Base-by-base conservation (phyloP, 2,329 filamentous ascomycete species). In the Grosmannia penicillata region DNA sequence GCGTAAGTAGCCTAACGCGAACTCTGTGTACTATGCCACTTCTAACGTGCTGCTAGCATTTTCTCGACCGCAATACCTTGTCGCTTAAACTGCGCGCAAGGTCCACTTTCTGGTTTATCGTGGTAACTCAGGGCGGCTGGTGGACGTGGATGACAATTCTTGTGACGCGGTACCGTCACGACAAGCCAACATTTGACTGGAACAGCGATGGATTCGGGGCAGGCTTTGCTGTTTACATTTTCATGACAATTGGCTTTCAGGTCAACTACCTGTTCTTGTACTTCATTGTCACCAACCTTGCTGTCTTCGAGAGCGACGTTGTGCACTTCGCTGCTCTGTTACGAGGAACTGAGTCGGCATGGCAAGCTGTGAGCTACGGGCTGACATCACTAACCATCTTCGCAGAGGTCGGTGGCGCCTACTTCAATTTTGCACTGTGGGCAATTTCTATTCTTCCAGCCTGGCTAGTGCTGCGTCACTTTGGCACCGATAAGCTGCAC, bases 221-320 rank as follows among this genome's bases (percentile, higher is more conserved):
- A 28, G 75, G 66, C 0, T 85, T 84, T 47, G 71, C 66, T 0
- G 61, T 82, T 15, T 84, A 79, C 53, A 49, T 85, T 6, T 71
- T 85, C 47, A 65, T 81, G 47, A 73, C 75, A 0, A 56, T 72
- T 10, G 72, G 75, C 0, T 84, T 84, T 48, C 79, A 84, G 55
- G 47, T 82, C 8, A 84, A 84, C 53, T 85, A 85, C 51, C 63
- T 83, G 45, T 83, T 75, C 52, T 55, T 83, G 63, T 82, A 83
- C 57, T 84, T 84, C 49, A 61, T 84, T 42, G 70, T 84, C 9
- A 68, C 72, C 4, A 76, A 82, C 47, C 53, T 85, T 3, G 75
- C 80, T 1, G 55, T 62, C 5, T 61, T 65, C 6, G 65, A 81
- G 36, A 64, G 67, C 19, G 73, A 85, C 46, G 68, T 83, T 2